These are phyloP conservation scores for Blastomyces gilchristii DNA, from an alignment of 2,329 filamentous ascomycete genomes.

Conservation along the genomic window DNA sequence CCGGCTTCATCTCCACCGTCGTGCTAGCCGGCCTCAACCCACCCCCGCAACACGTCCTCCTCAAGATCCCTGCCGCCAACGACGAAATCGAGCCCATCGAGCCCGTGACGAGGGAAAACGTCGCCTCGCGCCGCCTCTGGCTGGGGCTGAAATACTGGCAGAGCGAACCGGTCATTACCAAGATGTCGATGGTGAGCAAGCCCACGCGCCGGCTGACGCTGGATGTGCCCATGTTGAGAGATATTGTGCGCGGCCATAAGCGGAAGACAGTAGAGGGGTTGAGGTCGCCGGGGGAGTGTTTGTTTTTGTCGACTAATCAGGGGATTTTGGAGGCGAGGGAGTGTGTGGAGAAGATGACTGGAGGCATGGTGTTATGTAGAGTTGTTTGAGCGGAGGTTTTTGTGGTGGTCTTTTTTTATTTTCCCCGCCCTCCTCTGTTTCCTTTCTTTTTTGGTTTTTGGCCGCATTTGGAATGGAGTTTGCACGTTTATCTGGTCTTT, in stretches of 20 bases:
- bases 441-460: neutral
- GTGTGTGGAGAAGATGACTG: conserved; percentile 67
- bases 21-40: conserved; percentile 59
- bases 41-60: conserved; percentile 42
- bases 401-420: neutral
- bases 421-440: too few species aligned
- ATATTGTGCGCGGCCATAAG: conserved; percentile 58
- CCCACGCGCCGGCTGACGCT: conserved; percentile 63
- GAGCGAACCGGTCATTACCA: conserved; percentile 63
- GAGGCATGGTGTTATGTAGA: conserved; percentile 69
- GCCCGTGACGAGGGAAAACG: conserved; percentile 57
- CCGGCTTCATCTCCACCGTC: conserved; percentile 71
- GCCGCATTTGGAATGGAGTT: conserved; percentile 32
- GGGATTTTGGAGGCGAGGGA: conserved; percentile 75
- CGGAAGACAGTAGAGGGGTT: conserved; percentile 60
- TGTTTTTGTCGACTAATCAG: conserved; percentile 67
- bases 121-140: conserved; percentile 69
- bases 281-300: conserved; percentile 64
- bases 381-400: conserved; percentile 37
- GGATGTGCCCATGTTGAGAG: conserved; percentile 50
- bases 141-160: conserved; percentile 84
- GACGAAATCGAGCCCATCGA: conserved; percentile 33
- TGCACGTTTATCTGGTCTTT: conserved; percentile 8
- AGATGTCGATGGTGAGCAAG: conserved; percentile 58
- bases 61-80: conserved; percentile 40